These are phyloP conservation scores for Sugiyamaella japonica DNA, from an alignment of 1,139 yeast species.

Conservation along the genomic window DNA sequence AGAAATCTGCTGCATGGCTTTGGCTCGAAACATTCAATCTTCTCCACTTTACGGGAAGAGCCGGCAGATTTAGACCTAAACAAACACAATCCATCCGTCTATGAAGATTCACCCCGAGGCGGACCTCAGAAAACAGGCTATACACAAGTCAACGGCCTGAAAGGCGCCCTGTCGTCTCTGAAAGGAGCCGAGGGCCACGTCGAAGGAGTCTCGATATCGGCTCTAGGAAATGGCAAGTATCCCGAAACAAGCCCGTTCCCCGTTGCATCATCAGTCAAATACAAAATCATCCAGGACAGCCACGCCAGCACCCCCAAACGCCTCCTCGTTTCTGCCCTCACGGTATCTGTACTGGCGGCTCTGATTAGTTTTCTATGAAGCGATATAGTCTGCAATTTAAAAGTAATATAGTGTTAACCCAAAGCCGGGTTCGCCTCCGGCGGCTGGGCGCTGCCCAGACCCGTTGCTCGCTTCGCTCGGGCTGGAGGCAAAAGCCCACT, in stretches of 20 bases:
- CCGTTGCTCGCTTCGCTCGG: not conserved
- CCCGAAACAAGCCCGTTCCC: constrained; percentile 13
- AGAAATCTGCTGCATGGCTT: not conserved
- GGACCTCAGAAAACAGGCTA: not conserved
- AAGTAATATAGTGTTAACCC: not conserved
- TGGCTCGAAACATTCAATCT: constrained; percentile 4
- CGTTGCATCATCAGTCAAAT: constrained; percentile 8
- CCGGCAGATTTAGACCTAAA: too few relatives aligned
- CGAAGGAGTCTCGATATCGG: constrained; percentile 5
- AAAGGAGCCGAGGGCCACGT: not conserved
- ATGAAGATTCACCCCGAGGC: too few relatives aligned
- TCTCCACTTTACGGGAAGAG: not conserved
- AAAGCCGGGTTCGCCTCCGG: not conserved
- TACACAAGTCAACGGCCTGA: not conserved
- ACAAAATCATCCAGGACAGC: constrained; percentile 9
- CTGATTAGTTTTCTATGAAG: not conserved
- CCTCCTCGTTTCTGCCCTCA: not conserved
- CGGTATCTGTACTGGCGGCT: not conserved
- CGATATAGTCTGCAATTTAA: not conserved
- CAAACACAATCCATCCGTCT: too few relatives aligned
- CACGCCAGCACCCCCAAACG: not conserved
- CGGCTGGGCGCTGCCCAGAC: constrained; percentile 1
- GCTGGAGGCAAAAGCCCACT: too few relatives aligned
- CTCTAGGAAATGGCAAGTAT: constrained; percentile 2
- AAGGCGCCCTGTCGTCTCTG: constrained; percentile 7